These are phyloP conservation scores for Xylaria sp. DNA, from an alignment of 2,329 filamentous ascomycete species.

Conservation along the genomic window DNA sequence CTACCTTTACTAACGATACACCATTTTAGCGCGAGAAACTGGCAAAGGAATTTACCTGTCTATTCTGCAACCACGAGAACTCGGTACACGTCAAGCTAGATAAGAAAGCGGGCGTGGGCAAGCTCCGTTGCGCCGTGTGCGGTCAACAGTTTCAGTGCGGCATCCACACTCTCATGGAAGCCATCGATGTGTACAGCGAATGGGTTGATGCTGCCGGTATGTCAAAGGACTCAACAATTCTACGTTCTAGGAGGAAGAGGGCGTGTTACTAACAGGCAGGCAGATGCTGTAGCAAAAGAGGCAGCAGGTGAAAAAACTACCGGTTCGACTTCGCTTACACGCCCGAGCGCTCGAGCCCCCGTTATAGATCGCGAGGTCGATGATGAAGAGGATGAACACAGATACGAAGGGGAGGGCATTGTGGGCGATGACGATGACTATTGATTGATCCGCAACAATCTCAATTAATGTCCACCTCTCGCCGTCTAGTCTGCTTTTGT, in stretches of 20 bases:
- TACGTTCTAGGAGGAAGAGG: not conserved
- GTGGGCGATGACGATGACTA: conserved; percentile 63
- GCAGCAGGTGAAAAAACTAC: conserved; percentile 26
- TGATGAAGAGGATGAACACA: conserved; percentile 58
- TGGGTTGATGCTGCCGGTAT: conserved; percentile 88
- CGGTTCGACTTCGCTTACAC: conserved; percentile 25
- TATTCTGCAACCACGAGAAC: conserved; percentile 98
- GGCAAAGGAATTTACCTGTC: conserved; percentile 86
- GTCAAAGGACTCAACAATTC: conserved; percentile 1
- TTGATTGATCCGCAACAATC: conserved; percentile 67
- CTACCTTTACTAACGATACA: conserved; percentile 5
- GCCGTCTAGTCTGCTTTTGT: conserved; percentile 73
- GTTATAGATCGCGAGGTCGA: conserved; percentile 43
- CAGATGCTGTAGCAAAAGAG: conserved; percentile 59
- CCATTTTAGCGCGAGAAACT: conserved; percentile 67
- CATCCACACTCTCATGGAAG: conserved; percentile 88
- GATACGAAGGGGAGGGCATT: conserved; percentile 60
- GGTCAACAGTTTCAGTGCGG: conserved; percentile 91
- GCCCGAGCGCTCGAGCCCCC: conserved; percentile 31
- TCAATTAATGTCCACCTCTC: conserved; percentile 94
- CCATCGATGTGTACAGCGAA: conserved; percentile 95
- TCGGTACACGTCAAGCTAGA: conserved; percentile 90
- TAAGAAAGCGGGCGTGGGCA: conserved; percentile 87
- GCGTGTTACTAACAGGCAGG: conserved; percentile 22
- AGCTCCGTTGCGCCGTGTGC: conserved; percentile 89